A percentile compares a stretch with the other conserved stretches of the same genome.
Conservation (phyloP, 169 alveolate genomes). For the Plasmodium berghei region DNA sequence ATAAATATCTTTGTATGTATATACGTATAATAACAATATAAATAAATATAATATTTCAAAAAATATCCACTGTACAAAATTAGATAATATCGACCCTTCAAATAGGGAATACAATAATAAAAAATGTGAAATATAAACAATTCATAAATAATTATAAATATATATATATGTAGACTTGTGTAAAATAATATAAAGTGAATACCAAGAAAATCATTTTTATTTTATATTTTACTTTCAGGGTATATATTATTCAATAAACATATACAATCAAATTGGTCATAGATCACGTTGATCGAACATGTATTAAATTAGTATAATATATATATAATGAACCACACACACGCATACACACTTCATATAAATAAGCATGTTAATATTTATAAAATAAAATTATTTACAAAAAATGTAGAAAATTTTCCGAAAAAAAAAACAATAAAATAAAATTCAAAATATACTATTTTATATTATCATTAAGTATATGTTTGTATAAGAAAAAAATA, state of each 20-base stretch:
- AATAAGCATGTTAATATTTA: not conserved
- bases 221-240: not conserved
- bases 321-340: not conserved
- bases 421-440: not conserved
- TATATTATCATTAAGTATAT: not conserved
- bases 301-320: not conserved
- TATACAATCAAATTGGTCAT: not conserved
- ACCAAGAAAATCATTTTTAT: not conserved
- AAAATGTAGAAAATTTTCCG: too few species aligned
- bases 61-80: not conserved
- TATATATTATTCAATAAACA: not conserved
- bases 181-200: not conserved
- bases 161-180: not conserved
- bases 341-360: not conserved
- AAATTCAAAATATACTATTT: not conserved
- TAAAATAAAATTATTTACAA: too few species aligned
- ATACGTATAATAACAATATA: not conserved
- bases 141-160: not conserved
- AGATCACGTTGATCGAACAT: not conserved
- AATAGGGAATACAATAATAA: constrained; percentile 1
- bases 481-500: not conserved
- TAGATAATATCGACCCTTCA: not conserved
- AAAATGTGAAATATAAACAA: not conserved
- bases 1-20: not conserved
- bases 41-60: not conserved